Conservation (phyloP, 768 basidiomycete species). For the Lactarius tabidus region DNA sequence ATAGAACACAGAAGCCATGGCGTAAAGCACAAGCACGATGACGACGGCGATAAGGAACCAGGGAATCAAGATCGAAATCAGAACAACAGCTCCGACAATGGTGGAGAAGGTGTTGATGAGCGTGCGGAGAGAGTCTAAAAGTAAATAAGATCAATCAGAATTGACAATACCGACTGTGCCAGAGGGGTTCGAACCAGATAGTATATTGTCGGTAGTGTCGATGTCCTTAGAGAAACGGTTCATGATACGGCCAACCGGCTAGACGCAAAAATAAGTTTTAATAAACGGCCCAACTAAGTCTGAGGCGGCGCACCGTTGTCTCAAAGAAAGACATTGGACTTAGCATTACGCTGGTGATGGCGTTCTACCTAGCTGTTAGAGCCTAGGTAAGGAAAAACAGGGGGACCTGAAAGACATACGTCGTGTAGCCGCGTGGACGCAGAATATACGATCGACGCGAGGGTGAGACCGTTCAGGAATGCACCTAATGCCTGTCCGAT, state of each 20-base stretch:
- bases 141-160: constrained; percentile 4
- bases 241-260: constrained; percentile 84
- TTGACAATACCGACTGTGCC: neutral
- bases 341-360: constrained; percentile 68
- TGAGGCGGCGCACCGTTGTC: constrained; percentile 51
- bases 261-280: constrained; percentile 23
- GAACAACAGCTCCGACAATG: constrained; percentile 71
- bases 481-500: constrained; percentile 61
- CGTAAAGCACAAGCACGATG: constrained; percentile 56
- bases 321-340: constrained; percentile 92
- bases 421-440: constrained; percentile 68
- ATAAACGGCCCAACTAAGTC: constrained; percentile 11
- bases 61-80: constrained; percentile 73
- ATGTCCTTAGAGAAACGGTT: constrained; percentile 88
- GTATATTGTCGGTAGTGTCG: constrained; percentile 73
- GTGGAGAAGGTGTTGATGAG: constrained; percentile 56
- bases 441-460: constrained; percentile 69
- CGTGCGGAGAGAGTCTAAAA: constrained; percentile 67
- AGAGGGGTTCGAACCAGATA: constrained; percentile 44
- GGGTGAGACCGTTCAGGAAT: constrained; percentile 62
- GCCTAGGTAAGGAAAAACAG: neutral
- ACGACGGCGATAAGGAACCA: constrained; percentile 81
- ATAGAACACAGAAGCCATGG: constrained; percentile 76
- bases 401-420: constrained; percentile 33
- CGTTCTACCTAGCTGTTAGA: constrained; percentile 37